Evolutionary conservation across 2,329 filamentous ascomycete species (phyloP), one percentile per base, ranked within the genome.

Genomic region (Scolecobasidium constrictum): DNA sequence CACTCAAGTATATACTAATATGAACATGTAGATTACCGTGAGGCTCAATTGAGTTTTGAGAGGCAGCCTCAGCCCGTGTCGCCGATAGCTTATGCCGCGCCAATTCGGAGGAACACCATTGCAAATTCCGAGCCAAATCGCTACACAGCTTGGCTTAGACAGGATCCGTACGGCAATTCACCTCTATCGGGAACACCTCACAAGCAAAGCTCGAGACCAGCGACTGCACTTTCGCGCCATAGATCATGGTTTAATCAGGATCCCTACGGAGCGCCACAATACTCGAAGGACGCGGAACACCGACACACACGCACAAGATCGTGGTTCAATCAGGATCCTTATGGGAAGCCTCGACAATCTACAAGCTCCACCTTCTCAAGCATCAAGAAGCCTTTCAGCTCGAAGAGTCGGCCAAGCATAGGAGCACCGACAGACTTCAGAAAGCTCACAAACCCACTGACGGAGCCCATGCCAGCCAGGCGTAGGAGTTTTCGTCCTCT

Each of bases 401-500:
- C 42, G 28, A 31, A 39, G 13, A 38, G 19, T 6, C 56, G 59
- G 33, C 61, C 57, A 5, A 58, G 49, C 42, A 64, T 64, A 22
- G 50, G 57, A 12, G 50, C 45, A 1, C 61, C 61, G 7, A 61
- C 53, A 17, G 54, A 63, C 46, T 62, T 63, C 45, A 51, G 59
- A 15, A 56, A 57, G 34, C 52, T 53, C 31, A 57, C 59, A 33
- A 55, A 47, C 20, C 28, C 44, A 20, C 55, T 20, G 48, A 58
- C 2, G 54, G 61, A 26, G 52, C 46, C 42, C 50, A 40, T 41
- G 55, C 52, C 52, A 53, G 15, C 47, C 55, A 52, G 58, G 5
- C 52, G 56, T 33, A 52, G 56, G 23, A 60, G 56, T 47, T 63
- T 63, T 44, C 51, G 56, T 19, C 62, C 61, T 3, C 48, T 65